These are phyloP conservation scores for Pyrrhoderma lamaoense DNA, from an alignment of 1,284 basidiomycete genomes.

Conservation along the genomic window DNA sequence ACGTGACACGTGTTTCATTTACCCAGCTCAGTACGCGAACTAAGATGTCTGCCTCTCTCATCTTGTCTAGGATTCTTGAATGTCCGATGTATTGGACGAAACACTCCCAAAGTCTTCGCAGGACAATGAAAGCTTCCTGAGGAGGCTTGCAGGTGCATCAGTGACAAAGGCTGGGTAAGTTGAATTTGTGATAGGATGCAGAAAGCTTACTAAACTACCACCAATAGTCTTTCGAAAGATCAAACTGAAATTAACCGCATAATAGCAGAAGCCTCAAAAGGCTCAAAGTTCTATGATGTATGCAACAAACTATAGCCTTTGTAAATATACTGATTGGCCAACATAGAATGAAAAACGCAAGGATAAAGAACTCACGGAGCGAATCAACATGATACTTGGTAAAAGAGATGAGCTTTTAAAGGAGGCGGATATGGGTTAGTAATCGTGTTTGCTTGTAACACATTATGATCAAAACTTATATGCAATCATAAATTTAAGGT, in stretches of 20 bases:
- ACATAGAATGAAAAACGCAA: conserved; percentile 74
- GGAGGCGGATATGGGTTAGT: conserved; percentile 55
- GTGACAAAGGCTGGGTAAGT: conserved; percentile 70
- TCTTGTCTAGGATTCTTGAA: too few species aligned
- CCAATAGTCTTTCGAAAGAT: conserved; percentile 58
- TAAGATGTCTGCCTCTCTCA: neutral
- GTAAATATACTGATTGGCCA: neutral
- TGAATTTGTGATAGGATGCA: neutral
- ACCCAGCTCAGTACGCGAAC: neutral
- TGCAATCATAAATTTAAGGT: neutral
- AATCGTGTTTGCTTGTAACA: too few species aligned
- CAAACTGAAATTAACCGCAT: conserved; percentile 74
- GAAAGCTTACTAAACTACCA: neutral
- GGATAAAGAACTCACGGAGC: conserved; percentile 70
- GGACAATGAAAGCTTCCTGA: conserved; percentile 46
- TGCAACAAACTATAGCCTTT: conserved; percentile 31
- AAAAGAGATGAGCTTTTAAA: conserved; percentile 55
- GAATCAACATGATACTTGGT: conserved; percentile 59
- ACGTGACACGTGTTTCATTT: neutral
- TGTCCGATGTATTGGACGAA: conserved; percentile 1
- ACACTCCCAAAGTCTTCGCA: conserved; percentile 7
- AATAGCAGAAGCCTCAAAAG: conserved; percentile 76
- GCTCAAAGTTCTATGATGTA: conserved; percentile 79
- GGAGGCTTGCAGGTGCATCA: conserved; percentile 69
- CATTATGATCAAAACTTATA: too few species aligned